Percentiles rank a stretch among this genome's conserved stretches.
These are phyloP conservation scores for Solanum phureja DNA, from an alignment of 257 asterid genomes.

Conservation along the genomic window DNA sequence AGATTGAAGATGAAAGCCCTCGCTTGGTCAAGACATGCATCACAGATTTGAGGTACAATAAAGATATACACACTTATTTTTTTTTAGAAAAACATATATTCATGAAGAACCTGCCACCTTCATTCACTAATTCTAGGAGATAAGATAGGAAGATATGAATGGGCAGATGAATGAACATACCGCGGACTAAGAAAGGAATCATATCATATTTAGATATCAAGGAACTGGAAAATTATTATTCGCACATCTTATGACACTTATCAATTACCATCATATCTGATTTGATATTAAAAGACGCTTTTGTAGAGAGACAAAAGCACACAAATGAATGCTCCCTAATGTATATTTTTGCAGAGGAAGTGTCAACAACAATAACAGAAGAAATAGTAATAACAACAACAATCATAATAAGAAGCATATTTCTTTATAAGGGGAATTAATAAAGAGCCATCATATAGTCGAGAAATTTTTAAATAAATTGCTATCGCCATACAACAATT, in stretches of 20 bases:
- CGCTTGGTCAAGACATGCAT: background rate
- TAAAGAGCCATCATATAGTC: background rate
- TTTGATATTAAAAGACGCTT: background rate
- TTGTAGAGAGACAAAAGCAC: background rate
- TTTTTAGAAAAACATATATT: background rate
- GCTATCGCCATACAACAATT: background rate
- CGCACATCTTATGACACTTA: background rate
- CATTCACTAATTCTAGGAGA: background rate
- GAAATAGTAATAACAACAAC: background rate
- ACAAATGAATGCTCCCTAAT: background rate
- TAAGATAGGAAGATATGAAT: background rate
- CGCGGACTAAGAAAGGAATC: background rate
- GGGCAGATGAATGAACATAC: background rate
- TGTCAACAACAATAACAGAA: background rate
- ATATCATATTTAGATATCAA: background rate
- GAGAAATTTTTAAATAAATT: background rate
- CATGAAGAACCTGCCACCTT: background rate
- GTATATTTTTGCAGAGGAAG: background rate
- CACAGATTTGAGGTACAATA: background rate
- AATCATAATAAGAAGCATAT: background rate
- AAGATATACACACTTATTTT: background rate
- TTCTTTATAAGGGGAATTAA: background rate
- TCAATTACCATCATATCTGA: background rate
- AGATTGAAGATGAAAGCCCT: background rate
- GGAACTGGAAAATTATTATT: background rate